A percentile compares a stretch with the other conserved stretches of the same genome.
Conservation (phyloP, 352 stramenopile species). For the Globisporangium parvum region DNA sequence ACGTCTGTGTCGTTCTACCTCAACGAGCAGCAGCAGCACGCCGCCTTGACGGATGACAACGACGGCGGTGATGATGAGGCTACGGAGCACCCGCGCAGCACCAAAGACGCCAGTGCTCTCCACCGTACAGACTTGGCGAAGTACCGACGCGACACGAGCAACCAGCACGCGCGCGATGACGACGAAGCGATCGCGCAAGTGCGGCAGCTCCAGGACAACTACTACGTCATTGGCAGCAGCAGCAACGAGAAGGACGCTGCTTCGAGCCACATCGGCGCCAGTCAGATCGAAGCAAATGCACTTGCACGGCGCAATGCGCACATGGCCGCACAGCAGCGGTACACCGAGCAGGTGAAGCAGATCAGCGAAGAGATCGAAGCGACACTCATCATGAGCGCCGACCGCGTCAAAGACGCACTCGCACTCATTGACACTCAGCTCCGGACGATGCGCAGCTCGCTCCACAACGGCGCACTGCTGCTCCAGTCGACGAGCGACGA, state of each 20-base stretch:
- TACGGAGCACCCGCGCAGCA: conserved; percentile 5
- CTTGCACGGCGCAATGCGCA: conserved; percentile 48
- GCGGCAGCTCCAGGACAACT: conserved; percentile 44
- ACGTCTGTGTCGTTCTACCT: conserved; percentile 34
- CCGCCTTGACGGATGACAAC: conserved; percentile 5
- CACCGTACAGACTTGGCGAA: neutral
- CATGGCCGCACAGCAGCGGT: conserved; percentile 42
- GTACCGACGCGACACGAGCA: neutral
- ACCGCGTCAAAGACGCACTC: conserved; percentile 56
- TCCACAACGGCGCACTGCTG: conserved; percentile 32
- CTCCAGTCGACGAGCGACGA: conserved; percentile 27
- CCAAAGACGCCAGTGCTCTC: neutral
- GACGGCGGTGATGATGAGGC: conserved; percentile 4
- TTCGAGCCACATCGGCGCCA: neutral
- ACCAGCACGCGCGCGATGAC: conserved; percentile 23
- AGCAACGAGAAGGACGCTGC: conserved; percentile 3
- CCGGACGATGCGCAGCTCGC: conserved; percentile 6
- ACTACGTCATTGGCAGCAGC: conserved; percentile 18
- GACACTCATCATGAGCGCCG: conserved; percentile 41
- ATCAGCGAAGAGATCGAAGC: conserved; percentile 63
- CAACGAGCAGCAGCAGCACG: conserved; percentile 30
- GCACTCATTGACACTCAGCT: conserved; percentile 28
- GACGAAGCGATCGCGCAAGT: conserved; percentile 46
- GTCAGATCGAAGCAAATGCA: conserved; percentile 54
- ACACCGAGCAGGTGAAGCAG: conserved; percentile 39